Evolutionary conservation across 257 asterid species (phyloP).

Genomic region (Jaltomata sinuosa): DNA sequence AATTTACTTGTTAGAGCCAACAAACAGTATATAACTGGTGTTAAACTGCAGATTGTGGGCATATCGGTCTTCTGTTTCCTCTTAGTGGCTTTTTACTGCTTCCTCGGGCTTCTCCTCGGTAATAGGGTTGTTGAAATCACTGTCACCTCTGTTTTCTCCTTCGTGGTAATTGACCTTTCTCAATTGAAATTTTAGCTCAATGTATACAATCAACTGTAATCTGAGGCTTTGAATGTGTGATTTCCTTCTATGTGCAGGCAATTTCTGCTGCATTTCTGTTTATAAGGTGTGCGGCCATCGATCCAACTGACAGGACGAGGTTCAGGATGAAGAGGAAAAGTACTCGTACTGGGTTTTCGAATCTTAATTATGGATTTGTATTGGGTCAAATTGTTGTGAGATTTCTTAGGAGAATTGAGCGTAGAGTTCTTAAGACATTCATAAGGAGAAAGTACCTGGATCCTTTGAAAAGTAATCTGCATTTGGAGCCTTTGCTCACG

Average conservation of each 20-base stretch:
- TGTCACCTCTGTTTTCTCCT: slow-evolving; percentile 47
- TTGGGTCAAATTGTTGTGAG: slow-evolving; percentile 44
- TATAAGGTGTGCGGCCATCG: slow-evolving; percentile 65
- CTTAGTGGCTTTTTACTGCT: slow-evolving; percentile 64
- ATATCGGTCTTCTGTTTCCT: slow-evolving; percentile 59
- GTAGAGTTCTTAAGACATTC: slow-evolving; percentile 57
- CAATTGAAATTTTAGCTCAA: background rate
- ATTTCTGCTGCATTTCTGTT: slow-evolving; percentile 61
- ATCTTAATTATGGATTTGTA: slow-evolving; percentile 32
- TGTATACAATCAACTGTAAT: background rate
- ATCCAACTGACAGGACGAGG: slow-evolving; percentile 77
- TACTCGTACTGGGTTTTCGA: slow-evolving; percentile 13
- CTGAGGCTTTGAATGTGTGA: background rate
- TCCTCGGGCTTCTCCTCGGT: slow-evolving; percentile 78
- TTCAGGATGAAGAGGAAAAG: slow-evolving; percentile 44
- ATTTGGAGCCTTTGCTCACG: slow-evolving; percentile 61
- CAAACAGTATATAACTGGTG: too few relatives aligned
- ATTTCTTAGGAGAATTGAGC: slow-evolving; percentile 60
- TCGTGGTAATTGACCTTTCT: slow-evolving; percentile 37
- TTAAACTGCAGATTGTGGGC: slow-evolving; percentile 68
- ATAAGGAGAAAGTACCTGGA: slow-evolving; percentile 82
- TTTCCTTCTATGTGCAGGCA: slow-evolving; percentile 28
- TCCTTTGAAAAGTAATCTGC: slow-evolving; percentile 45
- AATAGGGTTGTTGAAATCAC: slow-evolving; percentile 51
- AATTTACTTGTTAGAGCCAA: too few relatives aligned